Evolutionary conservation across 305 asterid species (phyloP).

Genomic region (Fraxinus sp.): DNA sequence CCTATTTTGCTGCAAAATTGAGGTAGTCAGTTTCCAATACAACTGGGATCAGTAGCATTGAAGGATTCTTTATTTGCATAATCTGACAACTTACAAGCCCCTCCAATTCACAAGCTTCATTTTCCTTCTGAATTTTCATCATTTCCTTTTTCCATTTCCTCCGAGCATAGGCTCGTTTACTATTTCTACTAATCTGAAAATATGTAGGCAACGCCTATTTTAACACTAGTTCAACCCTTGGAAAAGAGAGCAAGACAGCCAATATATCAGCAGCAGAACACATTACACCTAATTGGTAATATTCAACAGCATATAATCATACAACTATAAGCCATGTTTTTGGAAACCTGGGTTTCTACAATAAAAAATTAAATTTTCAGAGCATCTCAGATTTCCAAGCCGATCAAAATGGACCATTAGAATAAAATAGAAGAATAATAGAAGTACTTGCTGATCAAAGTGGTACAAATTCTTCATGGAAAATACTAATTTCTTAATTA

Average conservation of each 20-base stretch:
- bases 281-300: neutral
- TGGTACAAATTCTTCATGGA: neutral
- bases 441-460: neutral
- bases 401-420: neutral
- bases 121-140: conserved; percentile 66
- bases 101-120: conserved; percentile 51
- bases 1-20: conserved; percentile 65
- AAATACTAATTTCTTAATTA: neutral
- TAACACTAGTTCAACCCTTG: conserved; percentile 4
- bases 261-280: neutral
- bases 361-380: conserved; percentile 2
- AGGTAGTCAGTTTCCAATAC: conserved; percentile 28
- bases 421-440: conserved; percentile 8
- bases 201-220: conserved; percentile 12
- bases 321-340: conserved; percentile 11
- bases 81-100: conserved; percentile 59
- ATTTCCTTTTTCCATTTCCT: conserved; percentile 70
- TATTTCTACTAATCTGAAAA: conserved; percentile 73
- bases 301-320: neutral
- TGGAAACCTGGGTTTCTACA: neutral
- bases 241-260: conserved; percentile 14
- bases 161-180: conserved; percentile 57
- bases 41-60: conserved; percentile 12
- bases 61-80: conserved; percentile 14
- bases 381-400: neutral